Conservation (phyloP, 176 grass and related monocot species). For the Chloris gayana region DNA sequence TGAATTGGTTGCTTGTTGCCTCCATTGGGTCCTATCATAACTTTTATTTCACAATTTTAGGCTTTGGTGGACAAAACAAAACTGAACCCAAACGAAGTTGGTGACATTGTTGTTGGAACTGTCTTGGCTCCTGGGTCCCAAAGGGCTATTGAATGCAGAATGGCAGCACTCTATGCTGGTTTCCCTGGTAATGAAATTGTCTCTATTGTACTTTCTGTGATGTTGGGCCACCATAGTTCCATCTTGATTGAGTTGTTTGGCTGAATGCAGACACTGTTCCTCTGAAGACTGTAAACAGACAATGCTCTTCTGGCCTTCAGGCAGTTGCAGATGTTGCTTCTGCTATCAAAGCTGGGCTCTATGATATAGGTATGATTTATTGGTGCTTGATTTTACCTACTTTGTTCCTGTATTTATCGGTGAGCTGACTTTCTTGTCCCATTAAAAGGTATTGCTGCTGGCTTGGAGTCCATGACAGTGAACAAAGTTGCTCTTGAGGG, state of each 20-base stretch:
- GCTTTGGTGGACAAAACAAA: constrained; percentile 85
- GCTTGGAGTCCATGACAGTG: constrained; percentile 86
- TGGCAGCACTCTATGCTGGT: constrained; percentile 84
- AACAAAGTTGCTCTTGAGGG: constrained; percentile 48
- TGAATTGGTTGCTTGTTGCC: background rate
- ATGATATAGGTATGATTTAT: constrained; percentile 73
- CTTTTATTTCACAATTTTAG: constrained; percentile 38
- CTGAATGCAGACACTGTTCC: constrained; percentile 73
- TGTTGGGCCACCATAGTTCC: background rate
- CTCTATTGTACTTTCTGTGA: constrained; percentile 5
- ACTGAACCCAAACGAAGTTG: constrained; percentile 77
- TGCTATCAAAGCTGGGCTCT: constrained; percentile 79
- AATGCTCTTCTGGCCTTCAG: constrained; percentile 96
- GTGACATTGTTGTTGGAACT: constrained; percentile 92
- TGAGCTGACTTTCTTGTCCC: constrained; percentile 31
- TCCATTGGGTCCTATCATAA: background rate
- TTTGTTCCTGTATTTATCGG: constrained; percentile 26
- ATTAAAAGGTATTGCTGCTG: constrained; percentile 83
- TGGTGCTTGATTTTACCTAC: background rate
- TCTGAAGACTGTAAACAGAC: constrained; percentile 89
- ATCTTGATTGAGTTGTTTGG: constrained; percentile 31
- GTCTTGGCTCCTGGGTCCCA: constrained; percentile 90
- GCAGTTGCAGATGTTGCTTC: constrained; percentile 88
- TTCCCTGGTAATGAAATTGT: constrained; percentile 63
- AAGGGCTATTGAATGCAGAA: constrained; percentile 93